Conservation (phyloP, 2,329 filamentous ascomycete genomes). For the Pseudogymnoascus sp. region DNA sequence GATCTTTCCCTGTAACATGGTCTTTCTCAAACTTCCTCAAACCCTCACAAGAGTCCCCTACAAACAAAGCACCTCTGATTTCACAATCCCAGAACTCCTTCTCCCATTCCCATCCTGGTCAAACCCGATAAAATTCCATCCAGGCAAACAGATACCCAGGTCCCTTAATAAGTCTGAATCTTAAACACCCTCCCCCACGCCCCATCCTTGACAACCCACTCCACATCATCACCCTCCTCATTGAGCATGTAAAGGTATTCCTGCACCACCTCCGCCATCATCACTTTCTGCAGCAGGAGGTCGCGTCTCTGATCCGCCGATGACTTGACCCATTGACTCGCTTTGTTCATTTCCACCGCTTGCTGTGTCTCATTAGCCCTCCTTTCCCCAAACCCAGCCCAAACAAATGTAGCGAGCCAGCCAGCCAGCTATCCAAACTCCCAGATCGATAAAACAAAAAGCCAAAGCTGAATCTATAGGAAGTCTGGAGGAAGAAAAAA, state of each 20-base stretch:
- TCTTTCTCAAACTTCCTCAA: conserved; percentile 14
- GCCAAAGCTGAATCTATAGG: too few species aligned
- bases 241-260: neutral
- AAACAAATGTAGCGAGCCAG: neutral
- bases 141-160: conserved; percentile 18
- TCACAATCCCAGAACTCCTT: neutral
- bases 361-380: neutral
- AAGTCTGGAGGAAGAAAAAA: too few species aligned
- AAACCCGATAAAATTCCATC: neutral
- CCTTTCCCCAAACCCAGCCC: too few species aligned
- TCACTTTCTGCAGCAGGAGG: neutral
- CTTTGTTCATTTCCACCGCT: neutral
- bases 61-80: neutral
- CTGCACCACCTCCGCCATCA: neutral
- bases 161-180: conserved; percentile 16
- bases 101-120: neutral
- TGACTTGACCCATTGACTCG: neutral
- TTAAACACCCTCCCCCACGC: neutral
- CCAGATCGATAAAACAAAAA: too few species aligned
- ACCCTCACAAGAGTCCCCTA: neutral
- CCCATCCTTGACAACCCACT: neutral
- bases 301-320: neutral
- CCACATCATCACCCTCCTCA: neutral
- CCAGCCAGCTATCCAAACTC: neutral
- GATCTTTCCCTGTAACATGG: neutral